Evolutionary conservation across 306 rosid species (phyloP), one percentile per base, ranked within the genome.

Genomic region (Heteromeles arbutifolia): DNA sequence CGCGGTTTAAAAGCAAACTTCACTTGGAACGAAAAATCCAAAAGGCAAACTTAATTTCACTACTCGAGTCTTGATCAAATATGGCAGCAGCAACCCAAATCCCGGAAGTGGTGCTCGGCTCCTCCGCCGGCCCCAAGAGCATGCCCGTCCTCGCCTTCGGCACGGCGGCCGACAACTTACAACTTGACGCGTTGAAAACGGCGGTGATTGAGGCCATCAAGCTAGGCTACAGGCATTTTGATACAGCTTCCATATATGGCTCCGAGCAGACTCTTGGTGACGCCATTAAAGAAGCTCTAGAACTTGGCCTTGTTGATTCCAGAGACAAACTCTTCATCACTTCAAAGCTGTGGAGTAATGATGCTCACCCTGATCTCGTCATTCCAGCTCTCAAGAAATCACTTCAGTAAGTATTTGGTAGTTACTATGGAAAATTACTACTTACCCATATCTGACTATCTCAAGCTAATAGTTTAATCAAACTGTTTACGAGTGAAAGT

Each of bases 141-240:
- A 77, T 77, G 61, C 74, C 69, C 3, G 28, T 31, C 3, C 11
- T 77, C 13, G 21, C 59, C 52, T 57, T 58, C 4, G 70, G 65
- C 70, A 68, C 79, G 2, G 69, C 79, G 14, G 3, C 69, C 5
- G 15, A 37, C 5, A 29, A 10, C 66, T 15, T 43, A 31, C 57
- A 75, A 10, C 54, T 70, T 6, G 24, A 32, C 0, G 12, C 37
- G 37, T 26, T 74, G 70, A 74, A 74, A 34, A 31, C 44, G 1
- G 76, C 83, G 0, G 76, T 69, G 15, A 21, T 75, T 13, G 79
- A 80, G 69, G 83, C 79, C 56, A 80, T 74, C 58, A 68, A 37
- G 28, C 59, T 80, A 5, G 83, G 83, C 39, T 80, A 80, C 79
- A 39, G 79, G 5, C 83, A 80, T 48, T 80, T 80, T 59, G 79